phyloP scores from a whole-genome alignment of 2,329 filamentous ascomycete species.

The Paecilomyces niveus region DNA sequence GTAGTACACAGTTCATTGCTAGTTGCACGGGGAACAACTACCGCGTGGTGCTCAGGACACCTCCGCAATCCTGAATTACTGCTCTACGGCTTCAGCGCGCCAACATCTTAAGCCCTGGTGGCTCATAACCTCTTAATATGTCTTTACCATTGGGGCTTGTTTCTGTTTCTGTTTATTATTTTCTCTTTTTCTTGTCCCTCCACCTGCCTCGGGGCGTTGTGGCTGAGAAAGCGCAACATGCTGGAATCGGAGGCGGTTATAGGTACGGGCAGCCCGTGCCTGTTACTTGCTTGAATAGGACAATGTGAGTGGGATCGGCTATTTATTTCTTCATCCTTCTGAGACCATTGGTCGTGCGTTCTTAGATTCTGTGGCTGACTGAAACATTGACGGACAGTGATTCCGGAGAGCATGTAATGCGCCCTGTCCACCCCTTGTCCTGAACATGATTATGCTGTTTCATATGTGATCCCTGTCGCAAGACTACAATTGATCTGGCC shows the following conservation, averaged over 20 bases:
- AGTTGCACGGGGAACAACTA: background rate
- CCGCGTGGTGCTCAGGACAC: background rate
- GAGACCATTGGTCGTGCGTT: background rate
- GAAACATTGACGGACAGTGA: conserved; percentile 12
- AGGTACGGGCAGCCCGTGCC: conserved; percentile 56
- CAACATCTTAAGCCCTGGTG: conserved; percentile 3
- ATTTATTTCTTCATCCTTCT: background rate
- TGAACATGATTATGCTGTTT: background rate
- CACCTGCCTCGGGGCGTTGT: conserved; percentile 13
- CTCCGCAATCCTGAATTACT: background rate
- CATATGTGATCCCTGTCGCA: conserved; percentile 8
- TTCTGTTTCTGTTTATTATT: background rate
- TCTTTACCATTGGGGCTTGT: background rate
- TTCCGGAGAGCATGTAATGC: conserved; percentile 24
- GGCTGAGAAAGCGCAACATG: conserved; percentile 15
- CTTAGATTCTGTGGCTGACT: conserved; percentile 3
- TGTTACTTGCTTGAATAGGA: conserved; percentile 68
- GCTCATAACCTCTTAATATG: conserved; percentile 7
- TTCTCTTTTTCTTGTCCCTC: background rate
- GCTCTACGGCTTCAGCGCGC: background rate
- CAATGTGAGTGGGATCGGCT: conserved; percentile 49
- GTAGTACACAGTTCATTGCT: background rate
- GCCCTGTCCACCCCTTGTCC: background rate
- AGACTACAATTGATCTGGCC: background rate
- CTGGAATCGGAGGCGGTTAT: conserved; percentile 24